Evolutionary conservation across 2,329 filamentous ascomycete genomes (phyloP).

Genomic region (Beauveria medogensis): DNA sequence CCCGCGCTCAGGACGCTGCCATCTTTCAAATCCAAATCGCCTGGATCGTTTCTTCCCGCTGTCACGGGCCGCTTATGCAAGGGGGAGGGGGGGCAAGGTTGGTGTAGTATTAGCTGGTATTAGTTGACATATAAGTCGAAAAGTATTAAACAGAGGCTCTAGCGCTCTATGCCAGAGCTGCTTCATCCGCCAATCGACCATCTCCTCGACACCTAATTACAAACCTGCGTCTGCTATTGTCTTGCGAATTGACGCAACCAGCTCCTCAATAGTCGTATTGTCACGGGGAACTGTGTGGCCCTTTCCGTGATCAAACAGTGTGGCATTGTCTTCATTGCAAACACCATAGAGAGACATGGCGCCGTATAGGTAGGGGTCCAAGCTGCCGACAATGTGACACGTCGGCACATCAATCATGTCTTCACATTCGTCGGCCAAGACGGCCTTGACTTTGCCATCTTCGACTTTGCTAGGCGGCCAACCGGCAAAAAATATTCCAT

Average conservation of each 20-base stretch:
- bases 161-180: neutral
- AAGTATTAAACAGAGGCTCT: neutral
- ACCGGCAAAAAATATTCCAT: slow-evolving; percentile 43
- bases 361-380: slow-evolving; percentile 53
- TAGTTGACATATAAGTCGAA: neutral
- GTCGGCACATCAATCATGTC: slow-evolving; percentile 43
- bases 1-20: neutral
- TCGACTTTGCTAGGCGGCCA: slow-evolving; percentile 43
- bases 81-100: neutral
- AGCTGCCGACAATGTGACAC: slow-evolving; percentile 44
- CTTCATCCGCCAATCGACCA: neutral
- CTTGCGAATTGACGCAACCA: slow-evolving; percentile 28
- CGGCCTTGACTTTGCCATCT: slow-evolving; percentile 28
- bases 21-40: neutral
- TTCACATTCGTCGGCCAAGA: slow-evolving; percentile 41
- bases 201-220: neutral
- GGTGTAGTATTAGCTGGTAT: neutral
- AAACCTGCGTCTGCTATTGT: slow-evolving; percentile 23
- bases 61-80: neutral
- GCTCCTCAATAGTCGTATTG: slow-evolving; percentile 37
- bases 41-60: neutral
- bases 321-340: slow-evolving; percentile 50
- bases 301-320: slow-evolving; percentile 58
- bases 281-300: slow-evolving; percentile 55
- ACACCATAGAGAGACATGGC: slow-evolving; percentile 54